These are phyloP conservation scores for Xanthoparmelia taractica DNA, from an alignment of 495 filamentous ascomycete species.

Conservation along the genomic window DNA sequence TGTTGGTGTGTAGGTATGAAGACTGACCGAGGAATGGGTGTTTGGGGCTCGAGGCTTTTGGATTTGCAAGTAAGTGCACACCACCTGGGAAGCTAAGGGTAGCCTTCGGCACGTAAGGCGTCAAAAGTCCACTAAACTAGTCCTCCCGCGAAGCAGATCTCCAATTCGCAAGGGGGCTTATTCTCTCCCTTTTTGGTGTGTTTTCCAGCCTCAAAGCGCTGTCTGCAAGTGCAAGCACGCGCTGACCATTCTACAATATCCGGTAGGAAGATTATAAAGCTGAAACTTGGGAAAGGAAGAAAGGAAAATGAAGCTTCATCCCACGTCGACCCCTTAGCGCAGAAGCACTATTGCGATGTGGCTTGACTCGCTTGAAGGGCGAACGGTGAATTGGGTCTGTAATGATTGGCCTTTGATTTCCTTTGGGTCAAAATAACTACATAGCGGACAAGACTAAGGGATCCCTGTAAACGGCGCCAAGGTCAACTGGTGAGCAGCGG, in stretches of 20 bases:
- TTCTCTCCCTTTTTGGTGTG: no score
- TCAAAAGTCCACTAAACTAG: constrained; percentile 1
- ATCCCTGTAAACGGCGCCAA: constrained; percentile 4
- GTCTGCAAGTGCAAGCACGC: not conserved
- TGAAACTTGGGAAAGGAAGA: no score
- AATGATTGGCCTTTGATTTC: not conserved
- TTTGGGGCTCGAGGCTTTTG: not conserved
- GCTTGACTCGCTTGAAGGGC: not conserved
- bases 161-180: not conserved
- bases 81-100: not conserved
- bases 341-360: constrained; percentile 1
- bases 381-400: not conserved
- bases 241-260: not conserved
- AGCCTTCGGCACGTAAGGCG: constrained; percentile 1
- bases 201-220: not conserved
- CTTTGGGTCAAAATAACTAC: not conserved
- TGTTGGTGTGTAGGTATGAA: not conserved
- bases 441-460: not conserved
- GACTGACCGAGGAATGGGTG: constrained; percentile 6
- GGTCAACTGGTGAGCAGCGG: not conserved
- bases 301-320: not conserved
- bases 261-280: no score
- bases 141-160: not conserved
- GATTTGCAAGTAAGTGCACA: not conserved
- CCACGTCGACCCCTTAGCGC: not conserved